Evolutionary conservation across 208 protist genomes (phyloP).

Genomic region (Leishmania tarentolae): DNA sequence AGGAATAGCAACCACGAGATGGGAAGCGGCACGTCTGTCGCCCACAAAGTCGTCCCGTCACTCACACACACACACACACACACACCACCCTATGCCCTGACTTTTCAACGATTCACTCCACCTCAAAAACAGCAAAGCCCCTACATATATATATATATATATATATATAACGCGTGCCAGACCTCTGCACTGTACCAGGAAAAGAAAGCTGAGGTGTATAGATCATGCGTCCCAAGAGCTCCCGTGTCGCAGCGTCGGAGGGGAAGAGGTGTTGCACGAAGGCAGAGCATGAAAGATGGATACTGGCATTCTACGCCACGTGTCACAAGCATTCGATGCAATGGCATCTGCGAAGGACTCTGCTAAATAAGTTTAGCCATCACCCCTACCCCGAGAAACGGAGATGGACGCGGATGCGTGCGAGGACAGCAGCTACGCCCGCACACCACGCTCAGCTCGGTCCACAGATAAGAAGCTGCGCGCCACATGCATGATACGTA

Average conservation of each 20-base stretch:
- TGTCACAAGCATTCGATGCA: background rate
- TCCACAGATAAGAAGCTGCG: background rate
- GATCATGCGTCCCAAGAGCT: background rate
- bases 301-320: background rate
- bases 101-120: background rate
- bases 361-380: background rate
- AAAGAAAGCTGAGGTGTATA: background rate
- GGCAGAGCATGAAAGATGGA: background rate
- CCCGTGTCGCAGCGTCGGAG: background rate
- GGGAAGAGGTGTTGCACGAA: background rate
- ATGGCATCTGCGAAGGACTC: background rate
- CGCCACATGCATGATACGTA: background rate
- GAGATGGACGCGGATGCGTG: background rate
- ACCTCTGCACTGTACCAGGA: background rate
- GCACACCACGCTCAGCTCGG: background rate
- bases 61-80: too few species aligned
- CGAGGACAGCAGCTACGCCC: background rate
- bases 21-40: background rate
- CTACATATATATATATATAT: background rate
- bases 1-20: background rate
- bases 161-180: background rate
- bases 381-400: background rate
- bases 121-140: background rate
- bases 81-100: background rate
- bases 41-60: background rate